These are phyloP conservation scores for Nakazawaea pomicola DNA, from an alignment of 805 yeast species.

Conservation along the genomic window DNA sequence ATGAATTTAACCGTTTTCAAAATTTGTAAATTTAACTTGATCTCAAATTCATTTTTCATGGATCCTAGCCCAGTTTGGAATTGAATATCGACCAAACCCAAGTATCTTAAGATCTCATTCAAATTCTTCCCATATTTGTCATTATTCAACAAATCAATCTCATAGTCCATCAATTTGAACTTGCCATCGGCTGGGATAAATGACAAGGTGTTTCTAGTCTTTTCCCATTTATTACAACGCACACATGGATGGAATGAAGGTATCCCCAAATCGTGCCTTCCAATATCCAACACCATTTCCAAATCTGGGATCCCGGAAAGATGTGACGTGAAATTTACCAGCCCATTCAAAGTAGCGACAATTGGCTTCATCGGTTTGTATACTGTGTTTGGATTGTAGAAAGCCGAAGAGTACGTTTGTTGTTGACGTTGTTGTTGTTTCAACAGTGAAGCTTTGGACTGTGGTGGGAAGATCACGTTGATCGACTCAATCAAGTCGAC, in stretches of 20 bases:
- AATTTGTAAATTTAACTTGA: conserved; percentile 43
- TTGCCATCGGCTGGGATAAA: conserved; percentile 90
- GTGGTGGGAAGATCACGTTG: conserved; percentile 44
- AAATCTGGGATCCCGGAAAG: conserved; percentile 78
- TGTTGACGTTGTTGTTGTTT: conserved; percentile 11
- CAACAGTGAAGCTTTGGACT: not conserved
- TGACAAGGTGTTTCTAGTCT: conserved; percentile 37
- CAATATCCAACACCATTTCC: conserved; percentile 45
- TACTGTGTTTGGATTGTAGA: conserved; percentile 18
- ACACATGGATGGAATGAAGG: conserved; percentile 75
- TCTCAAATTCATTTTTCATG: conserved; percentile 56
- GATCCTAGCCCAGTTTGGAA: conserved; percentile 49
- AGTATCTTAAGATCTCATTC: conserved; percentile 20
- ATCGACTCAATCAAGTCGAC: conserved; percentile 74
- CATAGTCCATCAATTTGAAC: conserved; percentile 57
- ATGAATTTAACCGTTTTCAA: conserved; percentile 40
- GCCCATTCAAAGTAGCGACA: conserved; percentile 57
- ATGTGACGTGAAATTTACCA: conserved; percentile 56
- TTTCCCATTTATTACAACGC: conserved; percentile 45
- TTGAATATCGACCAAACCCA: conserved; percentile 56
- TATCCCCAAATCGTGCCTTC: conserved; percentile 41
- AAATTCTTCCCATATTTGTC: conserved; percentile 18
- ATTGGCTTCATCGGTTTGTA: conserved; percentile 30
- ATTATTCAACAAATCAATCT: conserved; percentile 42
- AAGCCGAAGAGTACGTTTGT: conserved; percentile 19